A percentile compares a stretch with the other conserved stretches of the same genome.
phyloP scores from a whole-genome alignment of 75 land plant species.

The Ceratopteris richardii region DNA sequence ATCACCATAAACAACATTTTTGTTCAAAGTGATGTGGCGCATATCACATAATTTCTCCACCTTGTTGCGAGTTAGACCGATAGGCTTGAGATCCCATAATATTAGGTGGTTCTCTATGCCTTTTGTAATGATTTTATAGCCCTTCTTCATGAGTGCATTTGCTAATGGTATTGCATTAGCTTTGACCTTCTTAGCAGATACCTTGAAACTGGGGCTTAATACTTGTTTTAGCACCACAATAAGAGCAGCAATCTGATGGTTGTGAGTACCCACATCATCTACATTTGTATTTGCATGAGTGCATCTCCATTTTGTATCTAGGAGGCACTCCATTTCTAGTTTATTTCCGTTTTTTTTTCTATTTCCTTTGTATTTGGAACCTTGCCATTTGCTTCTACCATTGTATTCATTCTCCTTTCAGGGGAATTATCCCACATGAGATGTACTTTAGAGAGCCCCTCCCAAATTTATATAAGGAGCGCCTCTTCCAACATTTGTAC shows the following conservation, averaged over 20 bases:
- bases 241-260: constrained; percentile 11
- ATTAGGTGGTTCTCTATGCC: constrained; percentile 14
- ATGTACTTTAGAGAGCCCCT: too few species aligned
- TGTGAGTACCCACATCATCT: constrained; percentile 36
- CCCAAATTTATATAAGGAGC: too few species aligned
- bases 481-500: too few species aligned
- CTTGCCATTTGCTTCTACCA: too few species aligned
- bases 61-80: constrained; percentile 3
- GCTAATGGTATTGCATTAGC: constrained; percentile 9
- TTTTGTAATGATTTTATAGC: constrained; percentile 4
- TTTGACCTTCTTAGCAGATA: constrained; percentile 4
- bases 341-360: too few species aligned
- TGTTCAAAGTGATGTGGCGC: constrained; percentile 9
- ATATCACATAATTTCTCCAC: constrained; percentile 9
- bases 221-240: constrained; percentile 11
- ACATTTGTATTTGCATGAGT: too few species aligned
- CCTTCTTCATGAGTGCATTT: constrained; percentile 2
- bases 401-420: too few species aligned
- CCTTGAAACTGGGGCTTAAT: constrained; percentile 5
- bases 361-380: too few species aligned
- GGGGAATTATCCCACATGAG: too few species aligned
- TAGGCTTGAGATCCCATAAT: constrained; percentile 8
- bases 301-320: too few species aligned
- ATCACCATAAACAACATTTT: constrained; percentile 14
- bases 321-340: too few species aligned